A percentile compares a stretch with the other conserved stretches of the same genome.
Conservation (phyloP, 768 basidiomycete genomes). For the Pleurotus platypus region DNA sequence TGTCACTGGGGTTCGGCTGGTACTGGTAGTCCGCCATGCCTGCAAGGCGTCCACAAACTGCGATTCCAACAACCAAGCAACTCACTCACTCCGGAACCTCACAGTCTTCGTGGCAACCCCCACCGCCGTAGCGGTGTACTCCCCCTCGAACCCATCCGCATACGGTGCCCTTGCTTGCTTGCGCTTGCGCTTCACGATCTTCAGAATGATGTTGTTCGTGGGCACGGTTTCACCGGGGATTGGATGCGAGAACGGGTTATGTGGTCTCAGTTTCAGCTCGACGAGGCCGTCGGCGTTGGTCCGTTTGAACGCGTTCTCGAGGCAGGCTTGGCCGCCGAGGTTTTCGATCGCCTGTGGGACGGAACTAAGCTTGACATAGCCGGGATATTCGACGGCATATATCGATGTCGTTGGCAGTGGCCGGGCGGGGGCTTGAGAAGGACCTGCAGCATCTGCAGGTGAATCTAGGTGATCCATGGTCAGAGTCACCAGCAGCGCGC, state of each 20-base stretch:
- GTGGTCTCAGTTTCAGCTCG: constrained; percentile 74
- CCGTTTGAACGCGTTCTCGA: constrained; percentile 78
- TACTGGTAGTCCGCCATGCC: constrained; percentile 96
- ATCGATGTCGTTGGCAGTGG: constrained; percentile 57
- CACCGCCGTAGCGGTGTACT: constrained; percentile 70
- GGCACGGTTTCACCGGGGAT: constrained; percentile 75
- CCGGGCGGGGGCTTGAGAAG: constrained; percentile 25
- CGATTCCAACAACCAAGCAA: not conserved
- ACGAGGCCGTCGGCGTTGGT: constrained; percentile 60
- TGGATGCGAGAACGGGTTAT: constrained; percentile 79
- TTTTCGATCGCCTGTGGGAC: constrained; percentile 58
- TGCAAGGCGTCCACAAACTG: constrained; percentile 25
- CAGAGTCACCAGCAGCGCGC: too few species aligned
- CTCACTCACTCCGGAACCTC: constrained; percentile 79
- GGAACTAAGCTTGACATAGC: constrained; percentile 67
- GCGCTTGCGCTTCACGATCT: constrained; percentile 71
- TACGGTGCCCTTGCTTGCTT: constrained; percentile 28
- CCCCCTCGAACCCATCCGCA: constrained; percentile 42
- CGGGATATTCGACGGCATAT: constrained; percentile 89
- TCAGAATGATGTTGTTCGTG: constrained; percentile 81
- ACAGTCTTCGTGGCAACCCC: constrained; percentile 81
- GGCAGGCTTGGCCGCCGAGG: constrained; percentile 64
- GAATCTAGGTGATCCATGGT: constrained; percentile 1
- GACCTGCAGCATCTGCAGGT: not conserved
- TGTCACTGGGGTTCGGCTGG: constrained; percentile 69